These are phyloP conservation scores for Trichoderma lentiforme DNA, from an alignment of 2,329 filamentous ascomycete species.

Conservation along the genomic window DNA sequence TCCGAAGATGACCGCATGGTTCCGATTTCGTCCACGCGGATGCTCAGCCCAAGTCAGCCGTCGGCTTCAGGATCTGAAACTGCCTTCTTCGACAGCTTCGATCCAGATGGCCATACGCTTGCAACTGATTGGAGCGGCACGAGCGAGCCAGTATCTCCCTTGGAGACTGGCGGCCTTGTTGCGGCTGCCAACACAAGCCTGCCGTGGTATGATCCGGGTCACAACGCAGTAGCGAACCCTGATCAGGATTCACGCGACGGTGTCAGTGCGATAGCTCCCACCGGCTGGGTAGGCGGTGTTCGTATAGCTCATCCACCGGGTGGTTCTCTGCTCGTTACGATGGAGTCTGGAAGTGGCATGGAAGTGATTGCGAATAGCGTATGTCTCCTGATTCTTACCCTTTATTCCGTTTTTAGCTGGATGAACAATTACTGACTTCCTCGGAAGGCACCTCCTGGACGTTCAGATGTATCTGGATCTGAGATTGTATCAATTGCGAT, in stretches of 20 bases:
- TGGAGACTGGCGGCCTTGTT: not conserved
- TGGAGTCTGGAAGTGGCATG: not conserved
- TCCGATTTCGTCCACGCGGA: conserved; percentile 24
- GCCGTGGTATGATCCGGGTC: conserved; percentile 13
- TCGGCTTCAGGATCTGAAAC: not conserved
- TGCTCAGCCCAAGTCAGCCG: conserved; percentile 15
- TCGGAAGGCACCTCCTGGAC: conserved; percentile 21
- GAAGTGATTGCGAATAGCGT: conserved; percentile 19
- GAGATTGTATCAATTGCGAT: conserved; percentile 19
- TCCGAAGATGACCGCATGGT: conserved; percentile 48
- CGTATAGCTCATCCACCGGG: not conserved
- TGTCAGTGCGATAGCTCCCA: not conserved
- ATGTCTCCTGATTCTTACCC: conserved; percentile 10
- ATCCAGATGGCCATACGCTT: not conserved
- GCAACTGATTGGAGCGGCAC: conserved; percentile 2
- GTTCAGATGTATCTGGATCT: conserved; percentile 8
- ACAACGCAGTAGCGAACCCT: not conserved
- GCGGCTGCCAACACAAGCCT: not conserved
- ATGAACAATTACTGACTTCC: conserved; percentile 22
- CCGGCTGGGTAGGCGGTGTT: not conserved
- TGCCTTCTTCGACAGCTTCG: not conserved
- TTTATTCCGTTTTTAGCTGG: not conserved
- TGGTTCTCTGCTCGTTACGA: not conserved
- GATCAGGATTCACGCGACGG: not conserved
- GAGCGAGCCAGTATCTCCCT: not conserved